A percentile compares a stretch with the other conserved stretches of the same genome.
phyloP scores from a whole-genome alignment of 73 alveolate species.

The Paramecium biaurelia region DNA sequence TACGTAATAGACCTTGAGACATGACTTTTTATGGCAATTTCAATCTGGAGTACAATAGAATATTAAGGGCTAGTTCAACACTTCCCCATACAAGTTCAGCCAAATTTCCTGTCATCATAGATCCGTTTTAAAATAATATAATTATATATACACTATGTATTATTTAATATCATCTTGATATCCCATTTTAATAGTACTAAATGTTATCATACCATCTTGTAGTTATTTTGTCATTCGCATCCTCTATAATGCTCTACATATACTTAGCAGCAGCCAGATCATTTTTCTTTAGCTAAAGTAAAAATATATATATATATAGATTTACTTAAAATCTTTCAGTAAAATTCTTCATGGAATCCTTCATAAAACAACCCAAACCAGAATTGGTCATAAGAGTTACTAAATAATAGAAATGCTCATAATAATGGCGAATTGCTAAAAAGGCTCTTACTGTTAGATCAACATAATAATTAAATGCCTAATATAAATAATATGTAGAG shows the following conservation, averaged over 20 bases:
- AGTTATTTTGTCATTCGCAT: slow-evolving; percentile 93
- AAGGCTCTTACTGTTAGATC: slow-evolving; percentile 83
- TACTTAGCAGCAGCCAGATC: slow-evolving; percentile 92
- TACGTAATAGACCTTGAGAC: background rate
- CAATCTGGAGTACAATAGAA: background rate
- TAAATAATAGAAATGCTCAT: slow-evolving; percentile 78
- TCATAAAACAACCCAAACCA: slow-evolving; percentile 80
- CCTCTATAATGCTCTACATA: slow-evolving; percentile 84
- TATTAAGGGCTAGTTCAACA: slow-evolving; percentile 5
- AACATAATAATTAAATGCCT: slow-evolving; percentile 78
- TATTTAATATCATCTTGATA: slow-evolving; percentile 39
- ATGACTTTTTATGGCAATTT: background rate
- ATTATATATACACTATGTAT: background rate
- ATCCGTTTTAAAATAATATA: slow-evolving; percentile 36
- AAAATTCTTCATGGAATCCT: slow-evolving; percentile 68
- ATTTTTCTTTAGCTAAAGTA: slow-evolving; percentile 73
- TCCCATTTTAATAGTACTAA: slow-evolving; percentile 81
- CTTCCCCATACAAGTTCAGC: background rate
- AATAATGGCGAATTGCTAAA: slow-evolving; percentile 78
- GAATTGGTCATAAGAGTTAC: slow-evolving; percentile 76
- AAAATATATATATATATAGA: background rate
- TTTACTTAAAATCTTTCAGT: slow-evolving; percentile 80
- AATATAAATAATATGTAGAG: background rate
- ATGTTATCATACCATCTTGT: slow-evolving; percentile 91
- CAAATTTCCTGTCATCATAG: background rate